Base-by-base conservation (phyloP, 192 early-diverging fungal genomes). In the Podila minutissima region DNA sequence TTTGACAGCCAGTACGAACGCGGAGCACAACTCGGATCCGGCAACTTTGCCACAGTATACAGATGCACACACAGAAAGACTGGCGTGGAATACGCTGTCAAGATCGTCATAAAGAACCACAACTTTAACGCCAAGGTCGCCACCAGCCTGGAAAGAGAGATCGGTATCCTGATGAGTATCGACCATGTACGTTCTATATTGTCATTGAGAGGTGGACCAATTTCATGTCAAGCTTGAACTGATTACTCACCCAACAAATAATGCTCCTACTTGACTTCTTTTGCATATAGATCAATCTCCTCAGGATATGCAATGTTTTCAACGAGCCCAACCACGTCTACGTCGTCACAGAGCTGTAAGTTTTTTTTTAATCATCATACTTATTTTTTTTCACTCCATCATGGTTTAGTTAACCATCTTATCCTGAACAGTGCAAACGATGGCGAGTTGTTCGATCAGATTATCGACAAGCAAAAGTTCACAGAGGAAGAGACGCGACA, bases 401-500 rank as follows among this genome's bases (percentile, higher is more conserved):
- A 7, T 19, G 7, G 2, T 7, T 15, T 6, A 20, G 13, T 1
- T 22, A 53, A 66, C 3, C 13, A 65, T 59, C 58, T 0, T 12
- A 61, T 59, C 59, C 0, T 12, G 1, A 6, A 67, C 64, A 93
- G 92, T 64, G 93, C 94, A 5, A 86, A 88, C 13, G 95, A 94
- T 66, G 96, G 96, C 59, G 97, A 98, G 81, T 84, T 99, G 19
- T 99, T 99, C 84, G 96, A 97, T 67, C 91, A 93, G 38, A 96
- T 99, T 64, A 91, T 94, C 28, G 85, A 86, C 32, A 90, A 91
- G 31, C 90, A 92, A 60, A 88, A 85, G 48, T 90, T 95, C 63
- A 83, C 87, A 33, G 97, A 99, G 83, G 65, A 81, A 33, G 94
- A 98, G 48, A 87, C 94, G 17, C 88, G 95, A 0, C 88, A 86